Evolutionary conservation across 345 rosid species (phyloP).

Genomic region (Psidium friedrichsthalianum): DNA sequence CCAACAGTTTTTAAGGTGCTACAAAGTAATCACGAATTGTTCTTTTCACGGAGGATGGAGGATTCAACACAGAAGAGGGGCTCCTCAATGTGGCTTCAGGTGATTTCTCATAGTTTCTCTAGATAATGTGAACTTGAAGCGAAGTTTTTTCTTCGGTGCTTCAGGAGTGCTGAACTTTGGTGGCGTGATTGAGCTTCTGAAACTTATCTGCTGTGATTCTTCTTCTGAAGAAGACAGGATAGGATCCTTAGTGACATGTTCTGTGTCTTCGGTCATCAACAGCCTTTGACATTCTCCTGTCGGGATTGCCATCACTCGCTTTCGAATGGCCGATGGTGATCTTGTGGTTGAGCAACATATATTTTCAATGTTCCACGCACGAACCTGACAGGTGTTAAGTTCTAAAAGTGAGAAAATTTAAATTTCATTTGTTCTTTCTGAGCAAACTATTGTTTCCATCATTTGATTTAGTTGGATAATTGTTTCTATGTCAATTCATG

Average conservation of each 20-base stretch:
- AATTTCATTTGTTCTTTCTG: neutral
- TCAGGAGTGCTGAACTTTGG: conserved; percentile 35
- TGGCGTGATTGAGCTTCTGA: conserved; percentile 43
- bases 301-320: conserved; percentile 66
- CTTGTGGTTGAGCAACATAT: conserved; percentile 20
- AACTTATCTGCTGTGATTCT: conserved; percentile 7
- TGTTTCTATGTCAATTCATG: neutral
- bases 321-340: conserved; percentile 40
- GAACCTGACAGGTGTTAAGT: conserved; percentile 25
- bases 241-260: conserved; percentile 12
- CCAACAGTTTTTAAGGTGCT: conserved; percentile 13
- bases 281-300: conserved; percentile 26
- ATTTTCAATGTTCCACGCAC: conserved; percentile 61
- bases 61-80: conserved; percentile 80
- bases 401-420: neutral
- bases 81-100: conserved; percentile 23
- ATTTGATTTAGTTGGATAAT: neutral
- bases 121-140: neutral
- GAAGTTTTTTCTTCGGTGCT: conserved; percentile 5
- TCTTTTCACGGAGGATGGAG: conserved; percentile 74
- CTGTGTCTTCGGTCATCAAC: conserved; percentile 21
- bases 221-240: conserved; percentile 10
- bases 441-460: neutral
- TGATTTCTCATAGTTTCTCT: neutral
- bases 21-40: conserved; percentile 84